phyloP scores from a whole-genome alignment of 2,329 filamentous ascomycete genomes.

The Diaporthe nobilis region DNA sequence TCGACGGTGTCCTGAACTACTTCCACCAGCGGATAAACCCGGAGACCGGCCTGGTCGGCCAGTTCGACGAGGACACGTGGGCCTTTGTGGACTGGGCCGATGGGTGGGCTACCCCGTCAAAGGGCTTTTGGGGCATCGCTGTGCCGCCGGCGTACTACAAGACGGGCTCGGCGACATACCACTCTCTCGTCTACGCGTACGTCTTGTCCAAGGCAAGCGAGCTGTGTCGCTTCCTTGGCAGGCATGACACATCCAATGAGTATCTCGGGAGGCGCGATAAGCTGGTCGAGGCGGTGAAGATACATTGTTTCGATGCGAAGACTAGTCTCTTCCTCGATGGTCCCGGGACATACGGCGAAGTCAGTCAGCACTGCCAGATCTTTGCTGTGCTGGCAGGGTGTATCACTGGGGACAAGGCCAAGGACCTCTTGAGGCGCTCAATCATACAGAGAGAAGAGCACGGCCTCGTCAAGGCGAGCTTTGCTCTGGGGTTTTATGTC shows the following conservation, averaged over 20 bases:
- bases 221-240: constrained; percentile 35
- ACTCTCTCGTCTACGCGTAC: constrained; percentile 41
- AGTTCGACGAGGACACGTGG: constrained; percentile 47
- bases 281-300: constrained; percentile 45
- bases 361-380: constrained; percentile 51
- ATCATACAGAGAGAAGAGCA: constrained; percentile 6
- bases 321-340: constrained; percentile 49
- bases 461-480: constrained; percentile 43
- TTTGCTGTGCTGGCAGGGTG: constrained; percentile 47
- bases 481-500: constrained; percentile 46
- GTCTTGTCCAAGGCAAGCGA: constrained; percentile 38
- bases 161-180: constrained; percentile 41
- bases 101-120: constrained; percentile 46
- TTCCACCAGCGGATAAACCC: constrained; percentile 37
- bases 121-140: constrained; percentile 25
- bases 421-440: constrained; percentile 41
- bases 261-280: constrained; percentile 45
- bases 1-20: constrained; percentile 38
- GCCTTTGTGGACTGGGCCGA: constrained; percentile 54
- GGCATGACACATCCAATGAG: constrained; percentile 43
- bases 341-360: constrained; percentile 43
- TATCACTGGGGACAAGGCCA: constrained; percentile 40
- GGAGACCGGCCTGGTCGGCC: constrained; percentile 41
- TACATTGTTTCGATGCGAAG: constrained; percentile 49
- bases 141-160: constrained; percentile 40